Evolutionary conservation across 2,329 filamentous ascomycete genomes (phyloP), one percentile per base, ranked within the genome.

Genomic region (Pseudogymnoascus sp.): DNA sequence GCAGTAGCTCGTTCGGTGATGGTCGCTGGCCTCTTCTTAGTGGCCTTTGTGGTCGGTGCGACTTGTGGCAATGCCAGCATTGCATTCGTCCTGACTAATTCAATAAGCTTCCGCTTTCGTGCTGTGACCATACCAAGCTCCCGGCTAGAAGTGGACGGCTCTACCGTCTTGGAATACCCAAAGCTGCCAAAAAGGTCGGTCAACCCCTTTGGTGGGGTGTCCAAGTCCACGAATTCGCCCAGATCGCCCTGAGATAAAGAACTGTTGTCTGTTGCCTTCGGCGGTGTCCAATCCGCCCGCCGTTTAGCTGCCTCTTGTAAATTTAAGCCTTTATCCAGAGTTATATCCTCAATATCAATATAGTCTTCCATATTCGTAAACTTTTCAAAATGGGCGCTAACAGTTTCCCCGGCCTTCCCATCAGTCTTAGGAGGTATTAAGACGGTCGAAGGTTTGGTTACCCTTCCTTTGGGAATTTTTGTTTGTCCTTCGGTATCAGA

Each of bases 1-100:
- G 89, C 87, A 1, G 87, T 93, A 9, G 90, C 89, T 59, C 89
- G 76, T 40, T 85, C 89, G 0, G 91, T 96, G 62, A 96, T 87
- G 0, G 90, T 95, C 40, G 84, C 85, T 0, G 86, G 75, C 72
- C 88, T 92, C 74, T 89, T 91, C 72, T 84, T 86, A 3, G 80
- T 75, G 4, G 78, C 76, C 66, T 84, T 87, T 21, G 74, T 71
- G 69, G 82, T 84, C 1, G 68, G 65, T 0, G 74, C 74, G 1
- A 74, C 73, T 15, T 68, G 72, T 45, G 70, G 69, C 60, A 63
- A 65, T 58, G n/a, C 39, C 31, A 15, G 67, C 58, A 40, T 59
- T 15, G 65, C 65, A 61, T 67, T 74, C 67, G 73, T 72, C 0
- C 76, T 72, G 1, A 84, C 73, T 39, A 81, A 69, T 48, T 86